These are phyloP conservation scores for Chimonanthus salicifolius DNA, from an alignment of 164 flowering plant species.

Conservation along the genomic window DNA sequence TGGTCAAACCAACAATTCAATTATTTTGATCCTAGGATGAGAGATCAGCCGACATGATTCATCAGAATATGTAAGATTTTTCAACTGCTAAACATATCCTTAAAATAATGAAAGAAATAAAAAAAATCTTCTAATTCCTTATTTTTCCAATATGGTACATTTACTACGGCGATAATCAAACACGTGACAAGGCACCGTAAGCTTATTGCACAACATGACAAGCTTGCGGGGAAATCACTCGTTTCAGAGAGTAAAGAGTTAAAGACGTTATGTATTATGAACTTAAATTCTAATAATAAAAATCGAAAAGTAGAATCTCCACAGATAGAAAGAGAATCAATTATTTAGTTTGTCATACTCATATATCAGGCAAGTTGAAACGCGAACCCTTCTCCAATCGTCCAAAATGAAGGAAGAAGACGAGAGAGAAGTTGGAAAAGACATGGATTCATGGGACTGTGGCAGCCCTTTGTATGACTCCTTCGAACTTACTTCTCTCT, in stretches of 20 bases:
- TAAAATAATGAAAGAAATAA: no score
- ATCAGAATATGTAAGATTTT: no score
- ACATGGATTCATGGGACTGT: conserved; percentile 42
- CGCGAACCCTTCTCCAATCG: not conserved
- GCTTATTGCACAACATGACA: no score
- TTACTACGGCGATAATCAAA: no score
- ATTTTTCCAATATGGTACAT: no score
- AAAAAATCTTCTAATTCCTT: no score
- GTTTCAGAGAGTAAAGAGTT: not conserved
- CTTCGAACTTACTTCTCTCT: conserved; percentile 47
- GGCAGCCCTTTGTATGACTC: conserved; percentile 78
- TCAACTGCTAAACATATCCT: no score
- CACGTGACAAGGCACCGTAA: no score
- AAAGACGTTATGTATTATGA: not conserved
- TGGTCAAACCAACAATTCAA: no score
- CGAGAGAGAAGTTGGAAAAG: conserved; percentile 11
- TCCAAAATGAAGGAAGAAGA: conserved; percentile 10
- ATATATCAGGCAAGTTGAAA: not conserved
- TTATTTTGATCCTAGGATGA: no score
- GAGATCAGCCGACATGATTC: no score
- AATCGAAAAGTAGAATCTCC: not conserved
- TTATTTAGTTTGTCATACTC: not conserved
- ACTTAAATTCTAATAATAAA: not conserved
- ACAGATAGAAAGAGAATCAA: not conserved
- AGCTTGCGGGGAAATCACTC: no score